Base-by-base conservation (phyloP, 495 filamentous ascomycete genomes). In the Daldinia concentrica region DNA sequence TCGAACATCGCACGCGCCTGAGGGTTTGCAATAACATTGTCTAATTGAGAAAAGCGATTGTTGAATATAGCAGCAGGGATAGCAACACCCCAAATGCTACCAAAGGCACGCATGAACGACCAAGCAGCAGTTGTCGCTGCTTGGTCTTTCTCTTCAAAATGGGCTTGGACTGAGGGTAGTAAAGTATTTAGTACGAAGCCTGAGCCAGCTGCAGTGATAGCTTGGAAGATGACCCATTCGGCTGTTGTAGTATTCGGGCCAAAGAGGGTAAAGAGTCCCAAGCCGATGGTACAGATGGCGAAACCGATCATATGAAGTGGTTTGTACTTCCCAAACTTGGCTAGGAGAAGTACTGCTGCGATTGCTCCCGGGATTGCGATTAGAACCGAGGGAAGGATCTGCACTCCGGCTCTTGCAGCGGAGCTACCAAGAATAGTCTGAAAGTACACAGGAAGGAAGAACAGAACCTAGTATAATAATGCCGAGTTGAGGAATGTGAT, bases 41-140 rank as follows among this genome's bases (percentile, higher is more conserved):
- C 27, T 63, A 17, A 14, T 6, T 32, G 17, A 14, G 55, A 41
- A 36, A 79, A 71, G 6, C 70, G 77, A 45, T 76, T 78, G 73
- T 85, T 86, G 75, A 88, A 88, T 14, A 87, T 77, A 6, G 80
- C 77, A 6, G 79, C 74, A 1, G 86, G 83, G 17, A 88, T 78
- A 0, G 84, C 68, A 0, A 84, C 79, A 1, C 83, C 85, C 85
- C 84, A 87, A 17, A 86, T 77, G 34, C 52, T 34, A 34, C 30
- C 30, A 34, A 34, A 34, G 30, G 30, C 30, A 11, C 30, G 30
- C 30, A 34, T 34, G 36, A 87, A 87, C 0, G 71, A 62, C 78
- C 78, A 88, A 0, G 79, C 76, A 0, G 60, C 78, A 0, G 83
- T 85, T 4, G 80, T 76, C 0, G 68, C 59, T 0, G 82, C 85